Base-by-base conservation (phyloP, 202 grass and related monocot genomes). In the Panicum virgatum region DNA sequence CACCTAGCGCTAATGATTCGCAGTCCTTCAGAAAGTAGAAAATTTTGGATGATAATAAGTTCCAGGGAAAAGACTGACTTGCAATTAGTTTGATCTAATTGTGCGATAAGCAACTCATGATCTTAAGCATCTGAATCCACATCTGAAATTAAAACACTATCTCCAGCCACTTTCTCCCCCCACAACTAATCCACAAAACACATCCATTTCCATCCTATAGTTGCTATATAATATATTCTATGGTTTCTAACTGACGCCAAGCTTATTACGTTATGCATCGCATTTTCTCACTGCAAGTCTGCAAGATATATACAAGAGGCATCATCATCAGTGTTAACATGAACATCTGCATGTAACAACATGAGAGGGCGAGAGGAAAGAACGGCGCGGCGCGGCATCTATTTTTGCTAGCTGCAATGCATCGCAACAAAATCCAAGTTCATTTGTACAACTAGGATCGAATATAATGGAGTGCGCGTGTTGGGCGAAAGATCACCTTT, bases 401-500 rank as follows among this genome's bases (percentile, higher is more conserved):
- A 77, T 54, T 62, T 76, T 66, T 39, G 23, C 63, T 66, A 29
- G 23, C 63, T 11, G 40, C 85, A 62, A 53, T 77, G 64, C 48
- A 63, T 44, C 34, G 72, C 26, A 77, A 71, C 64, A 82, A 72
- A 63, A 62, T 76, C 64, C 8, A 76, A 44, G 4, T 62, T 62
- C 30, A 44, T 45, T 44, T 37, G 37, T 46, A 62, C 39, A 71
- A 65, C 9, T 34, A 34, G 32, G 25, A 82, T 72, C 10, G 11
- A 72, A 29, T n/a, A n/a, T n/a, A n/a, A n/a, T 65, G 64, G 50
- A 85, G 30, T 84, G 80, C 72, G 85, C 37, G 39, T 85, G 85
- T 85, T 74, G 69, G 44, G 81, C 39, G 26, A 59, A 91, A 80
- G 80, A 81, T 34, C 25, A 76, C 76, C 54, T 85, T 88, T 48